Conservation (phyloP, 768 basidiomycete species). For the Tylopilus plumbeoviolaceoides region DNA sequence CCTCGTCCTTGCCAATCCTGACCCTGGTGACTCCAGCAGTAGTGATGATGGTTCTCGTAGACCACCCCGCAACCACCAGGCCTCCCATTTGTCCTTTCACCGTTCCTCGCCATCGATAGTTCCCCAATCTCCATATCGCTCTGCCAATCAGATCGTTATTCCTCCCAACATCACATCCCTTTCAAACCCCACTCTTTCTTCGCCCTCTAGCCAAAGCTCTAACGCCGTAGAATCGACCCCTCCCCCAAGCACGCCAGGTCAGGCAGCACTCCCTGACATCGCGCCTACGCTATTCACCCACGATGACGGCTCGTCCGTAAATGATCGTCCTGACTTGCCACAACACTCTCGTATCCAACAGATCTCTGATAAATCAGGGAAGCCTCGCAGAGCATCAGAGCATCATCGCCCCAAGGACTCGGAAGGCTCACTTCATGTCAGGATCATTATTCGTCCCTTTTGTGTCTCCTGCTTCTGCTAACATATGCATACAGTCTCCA, state of each 20-base stretch:
- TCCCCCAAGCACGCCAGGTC: constrained; percentile 62
- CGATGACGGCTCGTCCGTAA: constrained; percentile 31
- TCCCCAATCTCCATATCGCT: constrained; percentile 19
- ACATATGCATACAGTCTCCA: constrained; percentile 24
- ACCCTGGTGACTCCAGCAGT: constrained; percentile 43
- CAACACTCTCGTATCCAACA: constrained; percentile 32
- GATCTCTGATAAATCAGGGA: constrained; percentile 26
- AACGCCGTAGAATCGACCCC: constrained; percentile 63
- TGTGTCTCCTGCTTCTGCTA: constrained; percentile 7
- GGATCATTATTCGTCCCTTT: constrained; percentile 1
- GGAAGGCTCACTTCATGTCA: constrained; percentile 25
- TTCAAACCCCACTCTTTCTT: constrained; percentile 59
- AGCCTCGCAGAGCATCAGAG: constrained; percentile 27
- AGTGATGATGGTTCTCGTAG: constrained; percentile 34
- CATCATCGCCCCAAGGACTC: constrained; percentile 24
- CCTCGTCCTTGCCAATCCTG: constrained; percentile 60
- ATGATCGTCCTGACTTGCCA: constrained; percentile 28
- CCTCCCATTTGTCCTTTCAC: constrained; percentile 25
- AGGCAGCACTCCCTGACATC: constrained; percentile 40
- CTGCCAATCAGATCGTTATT: constrained; percentile 31
- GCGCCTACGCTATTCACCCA: constrained; percentile 37
- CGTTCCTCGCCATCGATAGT: constrained; percentile 24
- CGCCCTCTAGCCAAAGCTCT: constrained; percentile 67
- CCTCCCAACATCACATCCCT: constrained; percentile 34
- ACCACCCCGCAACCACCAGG: constrained; percentile 15